phyloP scores from a whole-genome alignment of 805 yeast genomes.

The Nakazawaea wickerhamii region DNA sequence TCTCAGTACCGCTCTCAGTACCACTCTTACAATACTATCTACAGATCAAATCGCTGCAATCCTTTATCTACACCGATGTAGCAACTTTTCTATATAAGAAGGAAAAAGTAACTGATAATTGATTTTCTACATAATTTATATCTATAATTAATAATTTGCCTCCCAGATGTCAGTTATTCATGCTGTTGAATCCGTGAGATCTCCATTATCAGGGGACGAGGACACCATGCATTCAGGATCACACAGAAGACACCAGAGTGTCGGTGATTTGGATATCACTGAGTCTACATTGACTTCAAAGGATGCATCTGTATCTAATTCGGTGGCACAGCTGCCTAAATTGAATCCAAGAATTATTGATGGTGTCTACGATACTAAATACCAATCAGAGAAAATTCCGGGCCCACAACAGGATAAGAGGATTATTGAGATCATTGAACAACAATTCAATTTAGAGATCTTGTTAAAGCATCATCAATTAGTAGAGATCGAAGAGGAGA shows the following conservation, averaged over 20 bases:
- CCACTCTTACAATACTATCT: no score
- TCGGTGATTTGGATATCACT: constrained; percentile 6
- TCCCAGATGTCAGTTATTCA: not conserved
- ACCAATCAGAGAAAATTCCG: not conserved
- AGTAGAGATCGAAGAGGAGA: constrained; percentile 44
- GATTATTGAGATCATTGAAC: constrained; percentile 27
- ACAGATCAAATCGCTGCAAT: no score
- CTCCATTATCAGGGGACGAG: constrained; percentile 13
- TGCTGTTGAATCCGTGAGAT: constrained; percentile 9
- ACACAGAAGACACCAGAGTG: constrained; percentile 12
- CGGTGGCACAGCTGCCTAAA: not conserved
- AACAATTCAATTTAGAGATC: constrained; percentile 55
- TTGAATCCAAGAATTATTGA: constrained; percentile 5
- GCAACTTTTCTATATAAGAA: not conserved
- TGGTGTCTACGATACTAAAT: constrained; percentile 6
- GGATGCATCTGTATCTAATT: not conserved
- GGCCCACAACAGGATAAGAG: constrained; percentile 14
- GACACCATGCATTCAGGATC: not conserved
- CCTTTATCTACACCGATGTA: no score
- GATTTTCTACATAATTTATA: not conserved
- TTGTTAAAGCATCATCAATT: constrained; percentile 55
- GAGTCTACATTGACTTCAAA: not conserved
- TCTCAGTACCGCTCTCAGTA: no score
- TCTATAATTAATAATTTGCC: not conserved
- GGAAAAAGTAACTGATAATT: not conserved